Conservation (phyloP, 805 yeast species). For the Metschnikowia hibisci region DNA sequence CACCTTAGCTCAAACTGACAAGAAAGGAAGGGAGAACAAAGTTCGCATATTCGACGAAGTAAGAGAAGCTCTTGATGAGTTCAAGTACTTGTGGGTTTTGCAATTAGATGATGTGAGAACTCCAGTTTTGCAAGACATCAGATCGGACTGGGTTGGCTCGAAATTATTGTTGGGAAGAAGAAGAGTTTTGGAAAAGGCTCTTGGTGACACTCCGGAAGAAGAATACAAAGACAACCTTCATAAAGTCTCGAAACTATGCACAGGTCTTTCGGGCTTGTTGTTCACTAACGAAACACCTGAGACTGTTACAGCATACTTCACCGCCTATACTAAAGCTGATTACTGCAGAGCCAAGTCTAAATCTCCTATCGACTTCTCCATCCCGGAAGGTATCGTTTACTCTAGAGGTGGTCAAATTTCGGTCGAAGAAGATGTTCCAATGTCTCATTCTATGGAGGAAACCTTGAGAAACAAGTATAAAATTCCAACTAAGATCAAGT, state of each 20-base stretch:
- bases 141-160: constrained; percentile 91
- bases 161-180: constrained; percentile 87
- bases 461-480: constrained; percentile 85
- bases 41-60: constrained; percentile 88
- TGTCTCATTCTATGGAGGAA: constrained; percentile 94
- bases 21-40: constrained; percentile 91
- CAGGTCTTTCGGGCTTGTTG: constrained; percentile 82
- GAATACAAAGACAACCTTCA: constrained; percentile 86
- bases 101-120: constrained; percentile 91
- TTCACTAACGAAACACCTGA: constrained; percentile 87
- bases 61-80: constrained; percentile 73
- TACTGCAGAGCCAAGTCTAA: constrained; percentile 85
- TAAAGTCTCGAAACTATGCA: constrained; percentile 56
- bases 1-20: constrained; percentile 92
- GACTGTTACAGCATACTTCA: constrained; percentile 87
- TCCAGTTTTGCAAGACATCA: constrained; percentile 88
- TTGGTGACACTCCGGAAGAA: constrained; percentile 83
- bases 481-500: constrained; percentile 84
- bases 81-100: constrained; percentile 78
- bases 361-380: constrained; percentile 76
- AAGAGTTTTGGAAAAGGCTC: constrained; percentile 86
- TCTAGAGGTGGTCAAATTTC: constrained; percentile 95
- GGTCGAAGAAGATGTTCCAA: constrained; percentile 88
- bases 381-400: constrained; percentile 89
- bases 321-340: constrained; percentile 71